phyloP scores from a whole-genome alignment of 805 yeast genomes.

The Torulaspora microellipsoides region DNA sequence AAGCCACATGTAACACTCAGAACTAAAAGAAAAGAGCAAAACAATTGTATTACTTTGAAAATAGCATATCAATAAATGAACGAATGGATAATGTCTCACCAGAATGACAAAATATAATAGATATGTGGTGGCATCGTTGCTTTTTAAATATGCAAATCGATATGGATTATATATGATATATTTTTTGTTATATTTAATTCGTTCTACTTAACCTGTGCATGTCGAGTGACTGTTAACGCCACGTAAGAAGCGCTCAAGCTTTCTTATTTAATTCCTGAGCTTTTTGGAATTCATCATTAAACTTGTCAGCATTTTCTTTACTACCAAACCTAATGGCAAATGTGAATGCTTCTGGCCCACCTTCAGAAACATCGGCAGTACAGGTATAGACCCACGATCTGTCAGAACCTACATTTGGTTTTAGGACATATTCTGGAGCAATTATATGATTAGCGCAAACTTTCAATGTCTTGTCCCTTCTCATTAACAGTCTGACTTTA shows the following conservation, averaged over 20 bases:
- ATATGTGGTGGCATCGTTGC: no score
- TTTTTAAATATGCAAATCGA: no score
- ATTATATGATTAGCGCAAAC: slow-evolving; percentile 96
- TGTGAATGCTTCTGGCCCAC: slow-evolving; percentile 92
- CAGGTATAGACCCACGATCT: slow-evolving; percentile 98
- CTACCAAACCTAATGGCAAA: slow-evolving; percentile 93
- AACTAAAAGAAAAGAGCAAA: no score
- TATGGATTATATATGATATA: no score
- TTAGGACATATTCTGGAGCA: slow-evolving; percentile 74
- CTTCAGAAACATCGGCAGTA: slow-evolving; percentile 92
- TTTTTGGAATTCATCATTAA: slow-evolving; percentile 85
- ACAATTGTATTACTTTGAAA: no score
- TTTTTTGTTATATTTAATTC: no score
- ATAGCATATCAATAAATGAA: no score
- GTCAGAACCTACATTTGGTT: slow-evolving; percentile 93
- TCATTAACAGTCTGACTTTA: slow-evolving; percentile 90
- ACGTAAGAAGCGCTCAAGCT: slow-evolving; percentile 5
- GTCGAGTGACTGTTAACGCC: no score
- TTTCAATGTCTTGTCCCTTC: slow-evolving; percentile 98
- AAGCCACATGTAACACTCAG: neutral
- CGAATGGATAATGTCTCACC: no score
- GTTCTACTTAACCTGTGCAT: no score
- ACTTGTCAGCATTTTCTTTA: slow-evolving; percentile 90
- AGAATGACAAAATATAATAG: no score
- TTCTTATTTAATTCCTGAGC: slow-evolving; percentile 70